A percentile compares a stretch with the other conserved stretches of the same genome.
Conservation (phyloP, 2,329 filamentous ascomycete genomes). For the Cadophora gregata region DNA sequence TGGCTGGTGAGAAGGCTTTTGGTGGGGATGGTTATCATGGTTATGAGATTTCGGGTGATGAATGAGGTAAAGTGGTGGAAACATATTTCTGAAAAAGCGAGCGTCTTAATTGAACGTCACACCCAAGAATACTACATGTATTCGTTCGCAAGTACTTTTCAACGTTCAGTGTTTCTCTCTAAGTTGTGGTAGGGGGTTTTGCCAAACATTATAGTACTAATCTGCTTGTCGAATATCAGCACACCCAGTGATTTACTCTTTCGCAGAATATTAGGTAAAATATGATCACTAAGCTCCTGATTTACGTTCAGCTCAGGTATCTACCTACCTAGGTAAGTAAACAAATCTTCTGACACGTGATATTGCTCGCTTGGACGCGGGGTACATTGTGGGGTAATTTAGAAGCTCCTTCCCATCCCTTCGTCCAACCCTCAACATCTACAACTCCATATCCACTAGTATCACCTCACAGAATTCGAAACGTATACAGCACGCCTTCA, state of each 20-base stretch:
- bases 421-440: background rate
- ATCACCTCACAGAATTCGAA: background rate
- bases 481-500: background rate
- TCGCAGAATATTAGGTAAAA: too few relatives aligned
- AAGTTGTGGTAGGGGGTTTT: too few relatives aligned
- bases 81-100: too few relatives aligned
- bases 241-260: too few relatives aligned
- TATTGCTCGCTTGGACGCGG: conserved; percentile 9
- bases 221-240: too few relatives aligned
- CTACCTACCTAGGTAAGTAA: conserved; percentile 1
- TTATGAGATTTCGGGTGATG: conserved; percentile 42
- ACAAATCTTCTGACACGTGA: conserved; percentile 15
- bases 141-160: too few relatives aligned
- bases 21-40: conserved; percentile 53
- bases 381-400: background rate
- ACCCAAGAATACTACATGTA: too few relatives aligned
- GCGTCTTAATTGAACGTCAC: too few relatives aligned
- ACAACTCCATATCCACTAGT: background rate
- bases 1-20: conserved; percentile 48
- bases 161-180: too few relatives aligned
- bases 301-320: background rate
- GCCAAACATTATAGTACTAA: too few relatives aligned
- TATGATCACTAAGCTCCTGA: too few relatives aligned
- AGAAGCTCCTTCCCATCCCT: background rate
- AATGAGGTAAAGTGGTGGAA: background rate